Base-by-base conservation (phyloP, 2,329 filamentous ascomycete species). In the Aspergillus carbonarius region DNA sequence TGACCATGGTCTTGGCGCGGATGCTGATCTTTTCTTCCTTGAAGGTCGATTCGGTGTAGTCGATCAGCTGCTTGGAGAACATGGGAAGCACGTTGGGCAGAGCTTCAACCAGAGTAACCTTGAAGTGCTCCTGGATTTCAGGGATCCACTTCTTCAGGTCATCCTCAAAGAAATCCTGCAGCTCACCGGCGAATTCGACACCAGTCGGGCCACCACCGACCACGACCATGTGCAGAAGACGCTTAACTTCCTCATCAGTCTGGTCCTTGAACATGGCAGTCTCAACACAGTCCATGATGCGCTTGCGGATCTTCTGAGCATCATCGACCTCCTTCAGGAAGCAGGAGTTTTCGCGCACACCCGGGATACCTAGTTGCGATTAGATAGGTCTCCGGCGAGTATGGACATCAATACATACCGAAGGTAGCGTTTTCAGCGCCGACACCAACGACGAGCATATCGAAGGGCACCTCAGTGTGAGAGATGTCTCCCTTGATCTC, bases 281-380 rank as follows among this genome's bases (percentile, higher is more conserved):
- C 82, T 99, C 95, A 68, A 96, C 93, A 76, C 95, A 99, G 81
- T 99, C 95, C 95, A 99, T 99, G 79, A 99, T 97, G 79, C 92
- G 92, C 84, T 93, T 97, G 73, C 95, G 92, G 74, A 99, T 99
- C 72, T 87, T 86, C 80, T 99, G 95, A 58, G 95, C 95, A 76
- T 99, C 96, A 66, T 85, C 87, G 73, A 99, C 96, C 81, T 99
- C 96, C 85, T 99, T 99, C 75, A 99, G 81, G 85, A 99, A 99
- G 82, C 93, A 96, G 68, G 91, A 93, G 83, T 99, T 82, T 79
- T 99, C 95, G 67, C 87, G 88, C 57, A 99, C 95, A 76, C 95
- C 95, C 56, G 92, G 92, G 71, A 99, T 98, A 69, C 85, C 83
- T 85, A 62, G 40, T 50, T 15, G 32, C 20, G 35, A 50, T 69